Evolutionary conservation across 306 rosid genomes (phyloP).

Genomic region (Sphenostylis stenocarpa): DNA sequence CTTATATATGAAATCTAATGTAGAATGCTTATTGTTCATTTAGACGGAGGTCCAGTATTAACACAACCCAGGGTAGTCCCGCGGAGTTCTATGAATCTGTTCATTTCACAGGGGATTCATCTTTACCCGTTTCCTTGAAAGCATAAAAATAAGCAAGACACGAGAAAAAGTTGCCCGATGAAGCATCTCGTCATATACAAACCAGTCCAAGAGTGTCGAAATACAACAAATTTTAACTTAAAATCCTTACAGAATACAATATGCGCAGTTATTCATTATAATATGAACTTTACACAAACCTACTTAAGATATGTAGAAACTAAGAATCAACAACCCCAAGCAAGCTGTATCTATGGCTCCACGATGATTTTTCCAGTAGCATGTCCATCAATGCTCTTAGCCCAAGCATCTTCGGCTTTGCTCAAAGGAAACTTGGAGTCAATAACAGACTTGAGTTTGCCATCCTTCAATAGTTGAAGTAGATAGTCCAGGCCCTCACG

Average conservation of each 20-base stretch:
- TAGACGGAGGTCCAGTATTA: background rate
- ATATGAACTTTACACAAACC: conserved; percentile 1
- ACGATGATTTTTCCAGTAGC: conserved; percentile 72
- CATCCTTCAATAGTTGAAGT: conserved; percentile 51
- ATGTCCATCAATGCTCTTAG: conserved; percentile 62
- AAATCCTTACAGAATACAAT: conserved; percentile 8
- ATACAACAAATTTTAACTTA: background rate
- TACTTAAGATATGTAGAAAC: background rate
- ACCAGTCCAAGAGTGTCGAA: background rate
- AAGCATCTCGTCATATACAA: conserved; percentile 23
- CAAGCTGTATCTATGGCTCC: conserved; percentile 44
- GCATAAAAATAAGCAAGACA: background rate
- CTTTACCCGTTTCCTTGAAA: background rate
- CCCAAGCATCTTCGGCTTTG: conserved; percentile 83
- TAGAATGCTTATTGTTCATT: background rate
- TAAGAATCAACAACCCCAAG: conserved; percentile 18
- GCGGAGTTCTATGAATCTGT: background rate
- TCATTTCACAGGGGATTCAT: background rate
- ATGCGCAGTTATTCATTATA: conserved; percentile 13
- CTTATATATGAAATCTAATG: background rate
- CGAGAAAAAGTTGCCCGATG: background rate
- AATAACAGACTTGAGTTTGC: conserved; percentile 55
- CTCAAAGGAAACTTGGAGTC: conserved; percentile 59
- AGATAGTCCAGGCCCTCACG: conserved; percentile 53
- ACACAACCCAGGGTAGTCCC: background rate